Evolutionary conservation across 306 rosid genomes (phyloP), one percentile per base, ranked within the genome.

Genomic region (Cicer cuneatum): DNA sequence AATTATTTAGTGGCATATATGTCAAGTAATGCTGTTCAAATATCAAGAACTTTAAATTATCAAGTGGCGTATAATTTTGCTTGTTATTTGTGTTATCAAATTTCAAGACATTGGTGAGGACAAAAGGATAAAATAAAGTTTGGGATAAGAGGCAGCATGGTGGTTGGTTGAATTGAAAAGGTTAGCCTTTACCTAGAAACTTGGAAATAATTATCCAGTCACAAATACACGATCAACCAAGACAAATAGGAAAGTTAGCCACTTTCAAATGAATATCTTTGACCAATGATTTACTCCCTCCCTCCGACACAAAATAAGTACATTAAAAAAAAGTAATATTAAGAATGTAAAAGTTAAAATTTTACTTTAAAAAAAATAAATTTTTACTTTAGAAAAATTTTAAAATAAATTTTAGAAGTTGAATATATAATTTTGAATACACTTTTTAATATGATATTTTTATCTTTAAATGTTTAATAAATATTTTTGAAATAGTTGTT

Each of bases 111-210:
- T 65, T 1, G 9, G 67, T n/a, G 7, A 15, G 69, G 19, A 7
- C 53, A 59, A 70, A 45, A 56, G 41, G 61, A 46, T 67, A 37
- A 37, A 38, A 18, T 58, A 19, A 68, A 46, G 70, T 33, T 46
- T 9, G 18, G 51, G 7, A n/a, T n/a, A 18, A 29, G 33, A 29
- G 73, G 48, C 15, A 66, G n/a, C n/a, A n/a, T n/a, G n/a, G n/a
- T 29, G 33, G 4, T 24, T 24, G 60, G 69, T 8, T 76, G 60
- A 46, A 58, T 6, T 54, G 6, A 58, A 77, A 53, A 46, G 2
- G 15, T 16, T 45, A 29, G 7, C 24, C 41, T 77, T 46, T 77
- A 58, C 69, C 70, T 58, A 42, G 75, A 38, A 46, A 2, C 42
- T 38, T 16, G 67, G 67, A 66, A 54, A 45, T 33, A 40, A 42